Evolutionary conservation across 2,329 filamentous ascomycete genomes (phyloP), one percentile per base, ranked within the genome.

Genomic region (Neurospora sp.): DNA sequence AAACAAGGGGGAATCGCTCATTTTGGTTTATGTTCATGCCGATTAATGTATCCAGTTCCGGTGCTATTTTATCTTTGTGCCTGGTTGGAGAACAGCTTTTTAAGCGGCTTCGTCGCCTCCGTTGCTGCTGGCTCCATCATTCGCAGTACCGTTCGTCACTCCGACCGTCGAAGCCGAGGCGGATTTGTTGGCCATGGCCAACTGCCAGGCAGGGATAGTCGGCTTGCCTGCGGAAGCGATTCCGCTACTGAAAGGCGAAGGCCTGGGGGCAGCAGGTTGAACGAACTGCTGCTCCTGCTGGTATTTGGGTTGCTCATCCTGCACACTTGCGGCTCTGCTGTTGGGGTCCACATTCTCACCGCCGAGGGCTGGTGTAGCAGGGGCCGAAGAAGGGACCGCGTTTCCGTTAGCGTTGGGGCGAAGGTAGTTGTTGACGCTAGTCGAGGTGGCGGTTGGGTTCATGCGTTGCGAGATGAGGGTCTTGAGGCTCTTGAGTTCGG

Each of bases 401-500:
- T 70, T 76, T n/a, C 73, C 73, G 69, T 72, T 76, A 11, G 66
- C 69, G 43, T 74, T 71, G 17, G 76, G 74, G 10, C 78, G 78
- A 46, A 78, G 73, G 71, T 78, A 78, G 74, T 72, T 78, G 72
- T 75, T 76, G 66, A 70, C 71, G 52, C 73, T 73, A 33, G 73
- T 72, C 17, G 73, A 70, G 11, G 73, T 73, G 1, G 78, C 71
- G n/a, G 73, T 67, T 13, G 81, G 76, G 69, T 80, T 83, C 85
- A 90, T 86, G 71, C 89, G 82, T 79, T 90, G 87, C 62, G 85
- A 83, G 76, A 99, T 88, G 68, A 99, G 84, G 2, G 92, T 92
- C 86, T 97, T 98, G 76, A 99, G 83, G 78, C 94, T 97, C 83
- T 92, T 93, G 76, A 99, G 85, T 81, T 99, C 96, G 7, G 85